A percentile compares a stretch with the other conserved stretches of the same genome.
These are phyloP conservation scores for Zymoseptoria brevis DNA, from an alignment of 2,329 filamentous ascomycete genomes.

Conservation along the genomic window DNA sequence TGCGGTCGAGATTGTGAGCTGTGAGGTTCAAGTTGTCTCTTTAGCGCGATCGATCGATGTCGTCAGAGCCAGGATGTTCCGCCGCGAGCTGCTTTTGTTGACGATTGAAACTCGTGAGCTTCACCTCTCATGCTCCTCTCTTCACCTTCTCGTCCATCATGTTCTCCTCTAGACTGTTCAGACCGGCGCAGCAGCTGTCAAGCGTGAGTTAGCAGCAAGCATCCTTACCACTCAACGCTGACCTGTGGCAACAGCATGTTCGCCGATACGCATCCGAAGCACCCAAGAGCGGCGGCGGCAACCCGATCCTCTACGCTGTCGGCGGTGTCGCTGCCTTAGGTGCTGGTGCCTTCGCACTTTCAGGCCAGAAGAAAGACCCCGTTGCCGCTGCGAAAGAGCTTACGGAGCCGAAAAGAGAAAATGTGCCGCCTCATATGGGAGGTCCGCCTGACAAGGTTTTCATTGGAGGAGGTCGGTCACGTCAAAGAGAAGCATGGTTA, in stretches of 20 bases:
- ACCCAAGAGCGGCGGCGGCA: slow-evolving; percentile 48
- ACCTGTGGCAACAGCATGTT: slow-evolving; percentile 43
- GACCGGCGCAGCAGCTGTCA: slow-evolving; percentile 22
- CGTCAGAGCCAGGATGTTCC: neutral
- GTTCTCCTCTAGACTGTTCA: slow-evolving; percentile 21
- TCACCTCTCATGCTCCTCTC: neutral
- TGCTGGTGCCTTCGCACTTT: slow-evolving; percentile 42
- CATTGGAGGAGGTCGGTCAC: slow-evolving; percentile 52
- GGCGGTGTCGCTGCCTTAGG: slow-evolving; percentile 53
- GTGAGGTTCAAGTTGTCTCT: neutral
- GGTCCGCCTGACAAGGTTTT: slow-evolving; percentile 49
- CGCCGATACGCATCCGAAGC: slow-evolving; percentile 65
- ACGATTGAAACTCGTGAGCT: neutral
- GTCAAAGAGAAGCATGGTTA: neutral
- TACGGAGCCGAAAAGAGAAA: slow-evolving; percentile 31
- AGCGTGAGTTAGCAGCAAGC: slow-evolving; percentile 27
- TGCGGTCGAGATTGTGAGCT: neutral
- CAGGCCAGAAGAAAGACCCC: slow-evolving; percentile 19
- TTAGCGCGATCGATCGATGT: neutral
- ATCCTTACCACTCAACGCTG: slow-evolving; percentile 2
- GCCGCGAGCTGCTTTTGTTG: neutral
- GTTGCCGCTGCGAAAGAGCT: slow-evolving; percentile 18
- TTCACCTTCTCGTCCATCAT: slow-evolving; percentile 7
- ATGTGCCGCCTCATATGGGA: slow-evolving; percentile 26
- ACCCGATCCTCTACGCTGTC: slow-evolving; percentile 48